Percentiles rank a stretch among this genome's conserved stretches.
Evolutionary conservation across 495 filamentous ascomycete species (phyloP).

Genomic region (Glonium stellatum): DNA sequence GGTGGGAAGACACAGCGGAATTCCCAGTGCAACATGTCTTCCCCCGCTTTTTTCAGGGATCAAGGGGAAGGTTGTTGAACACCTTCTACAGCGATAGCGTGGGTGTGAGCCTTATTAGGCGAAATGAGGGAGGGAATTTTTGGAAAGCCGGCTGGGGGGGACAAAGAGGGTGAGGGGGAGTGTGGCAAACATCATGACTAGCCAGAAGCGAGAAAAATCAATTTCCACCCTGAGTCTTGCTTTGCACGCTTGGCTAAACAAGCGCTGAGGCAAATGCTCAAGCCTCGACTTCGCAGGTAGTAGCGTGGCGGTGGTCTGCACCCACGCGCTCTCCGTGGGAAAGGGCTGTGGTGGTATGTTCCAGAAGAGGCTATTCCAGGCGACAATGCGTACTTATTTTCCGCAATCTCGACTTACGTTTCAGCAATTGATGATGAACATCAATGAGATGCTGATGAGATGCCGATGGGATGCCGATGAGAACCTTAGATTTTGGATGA

Average conservation of each 20-base stretch:
- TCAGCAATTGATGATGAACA: not conserved
- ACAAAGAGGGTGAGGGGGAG: not conserved
- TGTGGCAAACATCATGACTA: not conserved
- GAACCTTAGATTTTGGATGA: not conserved
- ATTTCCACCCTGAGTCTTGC: constrained; percentile 2
- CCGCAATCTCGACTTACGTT: not conserved
- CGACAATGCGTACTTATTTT: too few species aligned
- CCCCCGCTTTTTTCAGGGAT: constrained; percentile 3
- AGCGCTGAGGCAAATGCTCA: not conserved
- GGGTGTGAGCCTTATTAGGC: not conserved
- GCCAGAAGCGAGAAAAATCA: not conserved
- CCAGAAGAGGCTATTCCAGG: not conserved
- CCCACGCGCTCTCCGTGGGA: not conserved
- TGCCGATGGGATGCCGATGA: not conserved
- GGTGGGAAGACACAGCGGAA: too few species aligned
- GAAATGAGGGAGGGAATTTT: constrained; percentile 1
- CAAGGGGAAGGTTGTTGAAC: not conserved
- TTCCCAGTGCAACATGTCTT: not conserved
- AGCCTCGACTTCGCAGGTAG: not conserved
- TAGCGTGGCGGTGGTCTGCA: not conserved
- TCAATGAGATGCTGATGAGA: not conserved
- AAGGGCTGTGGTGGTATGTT: not conserved
- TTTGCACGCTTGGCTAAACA: not conserved
- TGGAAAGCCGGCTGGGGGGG: not conserved
- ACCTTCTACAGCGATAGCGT: not conserved